phyloP scores from a whole-genome alignment of 441 rosid species.

The Omphalea diandra region DNA sequence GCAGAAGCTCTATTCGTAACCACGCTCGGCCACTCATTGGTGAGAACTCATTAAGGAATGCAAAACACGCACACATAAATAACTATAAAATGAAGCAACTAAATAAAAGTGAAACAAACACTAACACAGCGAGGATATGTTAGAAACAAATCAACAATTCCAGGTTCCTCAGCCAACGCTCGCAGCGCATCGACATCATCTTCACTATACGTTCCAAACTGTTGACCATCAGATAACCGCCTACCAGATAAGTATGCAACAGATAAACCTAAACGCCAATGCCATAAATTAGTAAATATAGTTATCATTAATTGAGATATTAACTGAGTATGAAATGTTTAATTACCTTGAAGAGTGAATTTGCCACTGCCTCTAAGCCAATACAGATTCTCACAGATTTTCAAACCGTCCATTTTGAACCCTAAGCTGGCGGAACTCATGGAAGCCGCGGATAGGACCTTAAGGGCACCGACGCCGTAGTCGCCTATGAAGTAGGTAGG shows the following conservation, averaged over 20 bases:
- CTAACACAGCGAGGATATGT: constrained; percentile 65
- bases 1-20: constrained; percentile 54
- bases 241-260: constrained; percentile 86
- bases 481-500: constrained; percentile 93
- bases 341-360: constrained; percentile 75
- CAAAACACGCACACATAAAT: constrained; percentile 17
- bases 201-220: constrained; percentile 71
- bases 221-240: constrained; percentile 49
- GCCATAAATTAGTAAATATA: not conserved
- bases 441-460: constrained; percentile 56
- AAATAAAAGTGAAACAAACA: not conserved
- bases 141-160: constrained; percentile 72
- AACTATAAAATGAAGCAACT: constrained; percentile 7
- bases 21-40: constrained; percentile 96
- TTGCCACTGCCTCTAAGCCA: constrained; percentile 97
- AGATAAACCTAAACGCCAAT: constrained; percentile 56
- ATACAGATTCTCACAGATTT: constrained; percentile 57
- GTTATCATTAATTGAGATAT: not conserved
- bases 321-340: not conserved
- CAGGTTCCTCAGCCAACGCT: constrained; percentile 89
- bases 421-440: constrained; percentile 61
- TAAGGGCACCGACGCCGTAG: constrained; percentile 69
- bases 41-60: constrained; percentile 49
- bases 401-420: constrained; percentile 84
- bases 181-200: constrained; percentile 88